phyloP scores from a whole-genome alignment of 1,139 yeast species.

The Hyphopichia pseudoburtonii region DNA sequence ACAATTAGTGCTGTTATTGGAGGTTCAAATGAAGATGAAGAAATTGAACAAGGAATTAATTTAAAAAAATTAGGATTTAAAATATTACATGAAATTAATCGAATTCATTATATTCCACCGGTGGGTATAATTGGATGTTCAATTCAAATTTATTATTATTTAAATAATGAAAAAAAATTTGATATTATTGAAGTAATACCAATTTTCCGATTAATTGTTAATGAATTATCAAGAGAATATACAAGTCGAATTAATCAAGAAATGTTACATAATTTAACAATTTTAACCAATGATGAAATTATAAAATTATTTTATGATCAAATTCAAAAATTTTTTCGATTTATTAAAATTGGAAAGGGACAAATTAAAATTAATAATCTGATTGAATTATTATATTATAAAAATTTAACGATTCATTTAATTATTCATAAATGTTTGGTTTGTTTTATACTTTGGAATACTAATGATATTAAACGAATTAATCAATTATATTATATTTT shows the following conservation, averaged over 20 bases:
- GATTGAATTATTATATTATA: conserved; percentile 46
- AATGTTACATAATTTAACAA: conserved; percentile 12
- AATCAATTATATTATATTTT: conserved; percentile 33
- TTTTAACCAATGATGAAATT: conserved; percentile 17
- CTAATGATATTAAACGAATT: conserved; percentile 19
- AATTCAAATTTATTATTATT: conserved; percentile 33
- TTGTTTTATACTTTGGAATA: conserved; percentile 28
- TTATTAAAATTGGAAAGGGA: conserved; percentile 27
- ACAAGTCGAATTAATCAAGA: conserved; percentile 12
- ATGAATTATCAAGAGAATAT: conserved; percentile 23
- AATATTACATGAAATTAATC: conserved; percentile 41
- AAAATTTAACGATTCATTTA: conserved; percentile 43
- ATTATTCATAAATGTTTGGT: conserved; percentile 39
- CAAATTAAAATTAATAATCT: conserved; percentile 34
- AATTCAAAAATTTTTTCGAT: conserved; percentile 35
- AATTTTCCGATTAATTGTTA: conserved; percentile 23
- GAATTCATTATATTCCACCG: conserved; percentile 37
- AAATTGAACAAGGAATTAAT: conserved; percentile 19
- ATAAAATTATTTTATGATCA: conserved; percentile 25
- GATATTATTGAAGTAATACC: conserved; percentile 30
- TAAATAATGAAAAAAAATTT: conserved; percentile 16
- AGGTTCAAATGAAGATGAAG: background rate
- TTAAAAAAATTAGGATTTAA: conserved; percentile 45
- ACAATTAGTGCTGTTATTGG: conserved; percentile 1
- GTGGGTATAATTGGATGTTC: conserved; percentile 41